phyloP scores from a whole-genome alignment of 2,329 filamentous ascomycete species.

The Cordyceps farinosa region DNA sequence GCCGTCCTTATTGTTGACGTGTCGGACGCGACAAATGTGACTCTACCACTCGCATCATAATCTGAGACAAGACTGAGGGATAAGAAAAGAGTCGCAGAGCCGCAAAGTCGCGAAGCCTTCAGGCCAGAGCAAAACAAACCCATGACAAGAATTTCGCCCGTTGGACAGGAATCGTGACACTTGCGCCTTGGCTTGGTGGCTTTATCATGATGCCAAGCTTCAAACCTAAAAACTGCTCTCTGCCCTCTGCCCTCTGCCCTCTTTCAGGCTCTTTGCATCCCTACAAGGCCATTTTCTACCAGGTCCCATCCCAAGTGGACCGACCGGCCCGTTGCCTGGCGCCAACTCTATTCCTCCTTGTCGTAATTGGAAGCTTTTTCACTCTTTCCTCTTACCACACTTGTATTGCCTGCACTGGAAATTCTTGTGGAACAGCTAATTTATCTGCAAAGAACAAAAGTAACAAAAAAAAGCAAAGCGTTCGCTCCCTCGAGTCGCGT shows the following conservation, averaged over 20 bases:
- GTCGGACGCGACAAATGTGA: conserved; percentile 3
- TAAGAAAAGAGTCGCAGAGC: neutral
- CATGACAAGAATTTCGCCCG: neutral
- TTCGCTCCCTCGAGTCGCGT: neutral
- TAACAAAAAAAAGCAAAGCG: neutral
- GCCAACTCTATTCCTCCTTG: neutral
- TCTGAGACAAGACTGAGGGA: neutral
- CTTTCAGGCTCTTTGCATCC: neutral
- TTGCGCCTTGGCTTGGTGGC: neutral
- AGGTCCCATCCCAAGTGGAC: neutral
- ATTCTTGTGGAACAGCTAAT: neutral
- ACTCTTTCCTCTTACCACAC: no score
- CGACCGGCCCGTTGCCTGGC: conserved; percentile 2
- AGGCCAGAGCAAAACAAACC: neutral
- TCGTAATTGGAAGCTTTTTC: no score
- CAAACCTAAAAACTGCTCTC: neutral
- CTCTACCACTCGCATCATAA: neutral
- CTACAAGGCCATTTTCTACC: neutral
- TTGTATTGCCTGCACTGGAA: neutral
- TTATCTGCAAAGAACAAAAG: neutral
- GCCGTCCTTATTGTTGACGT: neutral
- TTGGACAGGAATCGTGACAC: neutral
- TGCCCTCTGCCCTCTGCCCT: neutral
- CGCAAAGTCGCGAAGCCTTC: neutral
- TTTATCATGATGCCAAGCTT: neutral